A percentile compares a stretch with the other conserved stretches of the same genome.
Evolutionary conservation across 139 green algal species (phyloP).

Genomic region (Closterium sp.): DNA sequence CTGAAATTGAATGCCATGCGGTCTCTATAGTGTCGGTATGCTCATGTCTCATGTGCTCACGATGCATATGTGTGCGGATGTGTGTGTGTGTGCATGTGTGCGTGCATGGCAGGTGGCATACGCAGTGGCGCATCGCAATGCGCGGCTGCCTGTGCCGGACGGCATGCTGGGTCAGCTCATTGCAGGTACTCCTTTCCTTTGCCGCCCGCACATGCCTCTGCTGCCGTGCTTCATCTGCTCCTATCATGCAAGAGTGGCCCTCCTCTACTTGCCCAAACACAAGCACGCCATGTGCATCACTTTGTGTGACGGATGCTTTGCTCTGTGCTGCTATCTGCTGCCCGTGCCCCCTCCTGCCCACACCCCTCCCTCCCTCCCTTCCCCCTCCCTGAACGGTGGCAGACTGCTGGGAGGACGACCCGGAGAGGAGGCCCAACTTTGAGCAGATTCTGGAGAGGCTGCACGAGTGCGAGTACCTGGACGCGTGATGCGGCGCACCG

Average conservation of each 20-base stretch:
- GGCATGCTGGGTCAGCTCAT: constrained; percentile 8
- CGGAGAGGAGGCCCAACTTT: not conserved
- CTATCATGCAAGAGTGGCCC: no score
- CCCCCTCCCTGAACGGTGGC: not conserved
- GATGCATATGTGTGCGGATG: not conserved
- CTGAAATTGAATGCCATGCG: no score
- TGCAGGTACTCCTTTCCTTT: not conserved
- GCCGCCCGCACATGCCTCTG: no score
- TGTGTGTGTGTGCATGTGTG: not conserved
- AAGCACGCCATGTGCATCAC: not conserved
- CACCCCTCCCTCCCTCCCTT: not conserved
- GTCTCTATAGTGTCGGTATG: not conserved
- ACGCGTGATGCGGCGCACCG: not conserved
- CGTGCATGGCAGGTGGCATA: constrained; percentile 13
- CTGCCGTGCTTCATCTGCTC: not conserved
- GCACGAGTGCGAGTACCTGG: constrained; percentile 20
- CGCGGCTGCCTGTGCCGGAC: not conserved
- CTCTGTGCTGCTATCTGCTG: not conserved
- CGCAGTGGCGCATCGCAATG: not conserved
- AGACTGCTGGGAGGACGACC: constrained; percentile 10
- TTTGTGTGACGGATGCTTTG: not conserved
- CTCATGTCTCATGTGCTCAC: no score
- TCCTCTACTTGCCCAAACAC: no score
- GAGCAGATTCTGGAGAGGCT: not conserved
- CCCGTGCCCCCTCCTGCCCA: not conserved